These are phyloP conservation scores for Flaveria ramosissima DNA, from an alignment of 129 eudicot species.

Conservation along the genomic window DNA sequence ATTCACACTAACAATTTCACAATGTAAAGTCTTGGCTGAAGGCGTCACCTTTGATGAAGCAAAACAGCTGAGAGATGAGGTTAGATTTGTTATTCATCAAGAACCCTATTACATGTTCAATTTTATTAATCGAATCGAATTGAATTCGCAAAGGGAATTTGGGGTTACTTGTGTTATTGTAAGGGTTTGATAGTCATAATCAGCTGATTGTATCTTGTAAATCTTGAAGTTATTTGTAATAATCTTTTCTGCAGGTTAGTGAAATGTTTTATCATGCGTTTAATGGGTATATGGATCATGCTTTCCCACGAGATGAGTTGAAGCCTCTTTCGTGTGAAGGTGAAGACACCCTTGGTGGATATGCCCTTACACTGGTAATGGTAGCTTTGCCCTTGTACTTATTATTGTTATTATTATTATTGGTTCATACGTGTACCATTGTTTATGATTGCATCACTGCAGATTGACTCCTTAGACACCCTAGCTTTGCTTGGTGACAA, in stretches of 20 bases:
- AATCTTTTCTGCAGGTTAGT: slow-evolving; percentile 48
- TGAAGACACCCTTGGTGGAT: slow-evolving; percentile 97
- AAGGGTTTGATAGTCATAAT: too few species aligned
- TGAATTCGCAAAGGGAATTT: neutral
- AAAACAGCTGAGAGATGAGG: slow-evolving; percentile 87
- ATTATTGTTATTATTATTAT: neutral
- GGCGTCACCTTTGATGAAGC: slow-evolving; percentile 87
- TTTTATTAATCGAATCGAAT: neutral
- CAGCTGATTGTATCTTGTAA: too few species aligned
- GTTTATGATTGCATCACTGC: slow-evolving; percentile 29
- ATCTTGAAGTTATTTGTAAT: too few species aligned
- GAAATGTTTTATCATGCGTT: slow-evolving; percentile 98
- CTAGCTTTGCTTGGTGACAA: slow-evolving; percentile 88
- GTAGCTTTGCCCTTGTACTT: slow-evolving; percentile 18
- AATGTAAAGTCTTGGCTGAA: slow-evolving; percentile 40
- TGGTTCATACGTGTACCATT: neutral
- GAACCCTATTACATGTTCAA: neutral
- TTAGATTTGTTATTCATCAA: slow-evolving; percentile 14
- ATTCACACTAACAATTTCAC: slow-evolving; percentile 20
- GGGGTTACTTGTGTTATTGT: neutral
- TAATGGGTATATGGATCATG: slow-evolving; percentile 94
- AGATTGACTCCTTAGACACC: slow-evolving; percentile 94
- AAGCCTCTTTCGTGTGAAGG: slow-evolving; percentile 91
- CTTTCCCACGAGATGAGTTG: slow-evolving; percentile 92
- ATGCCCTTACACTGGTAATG: slow-evolving; percentile 92